phyloP scores from a whole-genome alignment of 495 filamentous ascomycete genomes.

The Penicillium chermesinum region DNA sequence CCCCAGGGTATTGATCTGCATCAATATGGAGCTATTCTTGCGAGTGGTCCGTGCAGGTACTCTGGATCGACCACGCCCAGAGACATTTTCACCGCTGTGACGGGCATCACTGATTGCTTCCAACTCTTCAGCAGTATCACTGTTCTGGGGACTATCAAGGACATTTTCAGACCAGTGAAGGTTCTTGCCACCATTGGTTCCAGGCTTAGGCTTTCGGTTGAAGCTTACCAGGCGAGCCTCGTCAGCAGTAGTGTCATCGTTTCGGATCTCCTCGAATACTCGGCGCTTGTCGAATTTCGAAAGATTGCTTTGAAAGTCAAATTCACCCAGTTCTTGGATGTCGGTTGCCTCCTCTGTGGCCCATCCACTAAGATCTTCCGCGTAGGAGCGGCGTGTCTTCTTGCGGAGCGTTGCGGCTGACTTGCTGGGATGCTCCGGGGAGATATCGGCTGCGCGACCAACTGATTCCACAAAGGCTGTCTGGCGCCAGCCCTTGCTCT shows the following conservation, averaged over 20 bases:
- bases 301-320: slow-evolving; percentile 82
- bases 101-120: slow-evolving; percentile 52
- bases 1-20: slow-evolving; percentile 32
- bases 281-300: slow-evolving; percentile 91
- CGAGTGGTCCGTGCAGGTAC: slow-evolving; percentile 49
- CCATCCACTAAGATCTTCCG: slow-evolving; percentile 77
- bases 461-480: slow-evolving; percentile 67
- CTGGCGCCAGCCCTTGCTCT: slow-evolving; percentile 73
- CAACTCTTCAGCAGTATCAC: slow-evolving; percentile 62
- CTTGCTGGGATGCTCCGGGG: slow-evolving; percentile 18
- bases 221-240: slow-evolving; percentile 83
- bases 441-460: slow-evolving; percentile 13
- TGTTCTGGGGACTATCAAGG: slow-evolving; percentile 63
- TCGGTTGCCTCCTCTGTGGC: slow-evolving; percentile 94
- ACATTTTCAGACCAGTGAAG: slow-evolving; percentile 90
- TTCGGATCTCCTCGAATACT: slow-evolving; percentile 81
- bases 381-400: slow-evolving; percentile 48
- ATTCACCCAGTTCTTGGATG: slow-evolving; percentile 91
- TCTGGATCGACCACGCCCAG: slow-evolving; percentile 49
- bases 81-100: slow-evolving; percentile 50
- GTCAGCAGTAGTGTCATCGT: slow-evolving; percentile 82
- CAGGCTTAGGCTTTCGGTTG: slow-evolving; percentile 73
- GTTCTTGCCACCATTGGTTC: slow-evolving; percentile 82
- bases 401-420: slow-evolving; percentile 41
- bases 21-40: slow-evolving; percentile 52